These are phyloP conservation scores for Cymodocea nodosa DNA, from an alignment of 116 monocot genomes.

Conservation along the genomic window DNA sequence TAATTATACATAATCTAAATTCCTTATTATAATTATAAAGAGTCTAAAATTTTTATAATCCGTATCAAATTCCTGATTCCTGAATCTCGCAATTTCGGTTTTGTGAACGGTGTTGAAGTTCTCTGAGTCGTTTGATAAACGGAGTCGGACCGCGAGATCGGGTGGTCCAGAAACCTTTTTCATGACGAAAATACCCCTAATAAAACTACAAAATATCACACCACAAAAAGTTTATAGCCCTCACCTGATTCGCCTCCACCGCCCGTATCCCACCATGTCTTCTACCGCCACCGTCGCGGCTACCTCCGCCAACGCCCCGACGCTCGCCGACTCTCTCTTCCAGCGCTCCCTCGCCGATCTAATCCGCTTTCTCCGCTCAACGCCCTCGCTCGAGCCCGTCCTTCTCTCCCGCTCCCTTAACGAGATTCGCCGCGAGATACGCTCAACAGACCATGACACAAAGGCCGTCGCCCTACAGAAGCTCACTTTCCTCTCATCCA, in stretches of 20 bases:
- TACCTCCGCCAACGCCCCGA: conserved; percentile 1
- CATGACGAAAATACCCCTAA: no score
- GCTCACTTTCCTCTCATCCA: conserved; percentile 77
- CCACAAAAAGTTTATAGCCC: neutral
- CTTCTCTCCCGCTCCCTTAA: conserved; percentile 30
- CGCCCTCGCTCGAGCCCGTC: conserved; percentile 8
- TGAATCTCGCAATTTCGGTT: no score
- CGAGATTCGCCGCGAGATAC: conserved; percentile 81
- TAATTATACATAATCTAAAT: no score
- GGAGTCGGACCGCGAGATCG: neutral
- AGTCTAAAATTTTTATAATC: no score
- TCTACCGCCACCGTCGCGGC: conserved; percentile 2
- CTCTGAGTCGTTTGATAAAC: no score
- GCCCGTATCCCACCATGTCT: neutral
- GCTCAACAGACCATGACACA: conserved; percentile 49
- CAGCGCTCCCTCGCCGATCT: conserved; percentile 55
- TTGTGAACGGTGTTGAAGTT: no score
- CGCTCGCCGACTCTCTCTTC: conserved; percentile 37
- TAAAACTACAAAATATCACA: no score
- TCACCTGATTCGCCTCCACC: neutral
- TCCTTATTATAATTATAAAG: no score
- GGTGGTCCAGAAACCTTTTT: no score
- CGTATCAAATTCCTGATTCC: no score
- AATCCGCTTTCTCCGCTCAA: conserved; percentile 46
- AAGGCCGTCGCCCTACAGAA: conserved; percentile 64